These are phyloP conservation scores for Lactarius pseudohatsudake DNA, from an alignment of 768 basidiomycete species.

Conservation along the genomic window DNA sequence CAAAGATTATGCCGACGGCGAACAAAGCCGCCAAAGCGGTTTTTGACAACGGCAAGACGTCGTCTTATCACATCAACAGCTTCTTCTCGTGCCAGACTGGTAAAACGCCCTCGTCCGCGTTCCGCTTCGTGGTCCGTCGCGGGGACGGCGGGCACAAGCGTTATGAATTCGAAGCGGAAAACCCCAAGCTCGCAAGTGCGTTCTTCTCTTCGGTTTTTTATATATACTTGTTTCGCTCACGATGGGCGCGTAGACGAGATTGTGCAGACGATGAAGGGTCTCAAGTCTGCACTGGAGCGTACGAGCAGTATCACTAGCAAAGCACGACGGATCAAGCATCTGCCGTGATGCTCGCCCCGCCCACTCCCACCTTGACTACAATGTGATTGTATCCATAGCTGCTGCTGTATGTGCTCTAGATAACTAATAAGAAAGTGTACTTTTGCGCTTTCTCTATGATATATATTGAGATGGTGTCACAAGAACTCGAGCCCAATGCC, in stretches of 20 bases:
- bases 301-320: slow-evolving; percentile 58
- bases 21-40: slow-evolving; percentile 70
- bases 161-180: slow-evolving; percentile 98
- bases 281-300: slow-evolving; percentile 65
- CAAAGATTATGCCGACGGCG: slow-evolving; percentile 85
- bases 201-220: slow-evolving; percentile 16
- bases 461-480: slow-evolving; percentile 33
- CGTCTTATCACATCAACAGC: slow-evolving; percentile 89
- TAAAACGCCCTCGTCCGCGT: slow-evolving; percentile 67
- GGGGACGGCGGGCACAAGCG: slow-evolving; percentile 76
- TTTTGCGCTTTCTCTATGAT: not conserved
- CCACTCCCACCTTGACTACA: slow-evolving; percentile 1
- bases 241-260: slow-evolving; percentile 57
- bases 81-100: slow-evolving; percentile 80
- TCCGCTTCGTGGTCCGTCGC: slow-evolving; percentile 84
- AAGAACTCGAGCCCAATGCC: slow-evolving; percentile 82
- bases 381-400: slow-evolving; percentile 21
- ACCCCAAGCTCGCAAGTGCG: slow-evolving; percentile 73
- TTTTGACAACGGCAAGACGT: slow-evolving; percentile 87
- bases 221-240: not conserved
- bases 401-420: slow-evolving; percentile 20
- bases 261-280: slow-evolving; percentile 64
- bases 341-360: not conserved
- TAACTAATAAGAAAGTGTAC: slow-evolving; percentile 21
- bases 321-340: slow-evolving; percentile 60